These are phyloP conservation scores for Ophiosphaerella korrae DNA, from an alignment of 2,329 filamentous ascomycete species.

Conservation along the genomic window DNA sequence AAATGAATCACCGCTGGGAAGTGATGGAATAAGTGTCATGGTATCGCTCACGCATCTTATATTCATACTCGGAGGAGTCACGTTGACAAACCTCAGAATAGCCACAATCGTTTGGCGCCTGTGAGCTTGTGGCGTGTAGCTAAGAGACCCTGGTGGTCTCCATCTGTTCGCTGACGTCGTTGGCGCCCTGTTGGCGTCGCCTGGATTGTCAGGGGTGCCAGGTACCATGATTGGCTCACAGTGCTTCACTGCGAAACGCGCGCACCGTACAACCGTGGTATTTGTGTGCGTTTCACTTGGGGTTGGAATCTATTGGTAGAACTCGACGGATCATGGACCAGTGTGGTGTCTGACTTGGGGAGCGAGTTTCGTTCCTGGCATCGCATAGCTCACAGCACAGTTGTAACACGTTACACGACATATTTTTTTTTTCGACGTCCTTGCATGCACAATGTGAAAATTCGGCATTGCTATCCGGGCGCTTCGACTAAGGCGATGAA, in stretches of 20 bases:
- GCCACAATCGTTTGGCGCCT: slow-evolving; percentile 19
- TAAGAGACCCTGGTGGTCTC: slow-evolving; percentile 26
- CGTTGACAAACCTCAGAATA: slow-evolving; percentile 1
- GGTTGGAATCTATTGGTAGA: neutral
- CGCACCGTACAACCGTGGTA: neutral
- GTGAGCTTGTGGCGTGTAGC: slow-evolving; percentile 12
- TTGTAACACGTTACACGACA: neutral
- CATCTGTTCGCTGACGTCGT: slow-evolving; percentile 36
- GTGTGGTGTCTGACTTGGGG: neutral
- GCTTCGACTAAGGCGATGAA: slow-evolving; percentile 38
- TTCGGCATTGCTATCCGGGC: neutral
- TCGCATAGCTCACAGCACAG: too few species aligned
- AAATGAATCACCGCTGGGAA: neutral
- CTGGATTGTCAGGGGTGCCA: slow-evolving; percentile 10
- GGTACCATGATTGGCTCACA: slow-evolving; percentile 31
- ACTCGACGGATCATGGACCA: too few species aligned
- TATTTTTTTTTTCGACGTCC: neutral
- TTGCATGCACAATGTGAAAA: too few species aligned
- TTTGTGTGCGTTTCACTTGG: slow-evolving; percentile 17
- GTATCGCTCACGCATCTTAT: slow-evolving; percentile 14
- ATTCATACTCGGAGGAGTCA: slow-evolving; percentile 1
- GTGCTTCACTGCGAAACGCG: slow-evolving; percentile 12
- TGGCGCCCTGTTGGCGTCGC: slow-evolving; percentile 22
- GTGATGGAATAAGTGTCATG: neutral
- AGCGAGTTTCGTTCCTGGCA: neutral